phyloP scores from a whole-genome alignment of 148 eudicot genomes.

The Oxyria digyna region DNA sequence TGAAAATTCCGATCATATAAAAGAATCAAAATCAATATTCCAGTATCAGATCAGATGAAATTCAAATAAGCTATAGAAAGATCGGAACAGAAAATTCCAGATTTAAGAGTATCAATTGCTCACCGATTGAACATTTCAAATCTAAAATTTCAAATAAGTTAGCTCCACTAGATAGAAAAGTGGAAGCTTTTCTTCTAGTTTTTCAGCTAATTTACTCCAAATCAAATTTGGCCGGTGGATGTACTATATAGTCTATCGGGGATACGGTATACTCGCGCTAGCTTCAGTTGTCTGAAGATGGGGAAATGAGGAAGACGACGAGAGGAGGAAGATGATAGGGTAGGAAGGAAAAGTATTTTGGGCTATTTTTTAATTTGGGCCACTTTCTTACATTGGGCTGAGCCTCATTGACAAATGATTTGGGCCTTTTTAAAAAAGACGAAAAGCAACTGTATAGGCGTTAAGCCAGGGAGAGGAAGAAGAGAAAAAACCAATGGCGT shows the following conservation, averaged over 20 bases:
- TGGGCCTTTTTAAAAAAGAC: neutral
- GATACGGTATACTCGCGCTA: neutral
- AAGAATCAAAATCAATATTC: neutral
- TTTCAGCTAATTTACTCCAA: neutral
- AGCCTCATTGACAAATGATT: neutral
- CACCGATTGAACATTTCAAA: neutral
- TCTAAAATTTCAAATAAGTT: neutral
- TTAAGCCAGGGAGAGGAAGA: neutral
- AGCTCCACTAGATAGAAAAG: neutral
- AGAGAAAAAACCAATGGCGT: conserved; percentile 5
- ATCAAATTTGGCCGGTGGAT: conserved; percentile 2
- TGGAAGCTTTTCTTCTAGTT: neutral
- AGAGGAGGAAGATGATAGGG: conserved; percentile 4
- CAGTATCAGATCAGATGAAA: neutral
- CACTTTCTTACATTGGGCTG: no score
- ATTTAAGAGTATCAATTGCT: neutral
- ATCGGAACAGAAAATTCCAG: neutral
- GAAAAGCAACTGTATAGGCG: neutral
- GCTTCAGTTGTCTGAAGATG: conserved; percentile 2
- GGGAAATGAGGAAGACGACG: neutral
- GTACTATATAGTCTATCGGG: neutral
- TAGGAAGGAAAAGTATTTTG: conserved; percentile 1
- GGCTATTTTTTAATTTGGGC: neutral
- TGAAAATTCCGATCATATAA: conserved; percentile 2
- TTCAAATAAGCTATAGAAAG: neutral